Conservation (phyloP, 495 filamentous ascomycete genomes). For the Astrothelium macrocarpum region DNA sequence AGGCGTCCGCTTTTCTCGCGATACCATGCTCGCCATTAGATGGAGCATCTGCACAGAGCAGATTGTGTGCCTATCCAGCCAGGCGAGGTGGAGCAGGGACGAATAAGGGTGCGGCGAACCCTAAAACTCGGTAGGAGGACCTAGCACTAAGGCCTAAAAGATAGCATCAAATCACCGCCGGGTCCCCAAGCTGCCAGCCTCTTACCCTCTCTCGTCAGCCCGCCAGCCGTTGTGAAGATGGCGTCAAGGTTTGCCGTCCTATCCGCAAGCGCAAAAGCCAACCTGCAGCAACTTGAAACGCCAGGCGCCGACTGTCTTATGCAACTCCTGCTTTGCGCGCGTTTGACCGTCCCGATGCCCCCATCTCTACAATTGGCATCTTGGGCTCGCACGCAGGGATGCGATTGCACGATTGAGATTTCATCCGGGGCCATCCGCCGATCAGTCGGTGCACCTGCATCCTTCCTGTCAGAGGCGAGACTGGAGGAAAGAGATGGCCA, state of each 20-base stretch:
- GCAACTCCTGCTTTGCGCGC: neutral
- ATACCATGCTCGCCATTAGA: neutral
- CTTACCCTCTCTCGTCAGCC: neutral
- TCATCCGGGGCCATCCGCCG: neutral
- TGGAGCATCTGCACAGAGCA: neutral
- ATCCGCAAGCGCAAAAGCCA: neutral
- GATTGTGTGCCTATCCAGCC: too few species aligned
- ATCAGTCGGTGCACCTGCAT: neutral
- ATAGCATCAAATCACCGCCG: neutral
- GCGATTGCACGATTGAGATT: neutral
- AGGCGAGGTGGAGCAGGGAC: neutral
- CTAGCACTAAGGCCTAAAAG: too few species aligned
- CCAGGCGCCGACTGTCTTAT: neutral
- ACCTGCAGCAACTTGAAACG: neutral
- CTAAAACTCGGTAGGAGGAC: too few species aligned
- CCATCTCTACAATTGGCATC: neutral
- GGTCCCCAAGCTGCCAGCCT: too few species aligned
- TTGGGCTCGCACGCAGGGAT: neutral
- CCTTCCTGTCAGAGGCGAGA: neutral
- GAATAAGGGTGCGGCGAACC: too few species aligned
- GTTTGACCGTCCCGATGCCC: neutral
- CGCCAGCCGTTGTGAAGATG: neutral
- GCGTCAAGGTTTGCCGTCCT: constrained; percentile 5
- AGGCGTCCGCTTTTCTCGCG: neutral
- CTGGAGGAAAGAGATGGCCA: neutral